Base-by-base conservation (phyloP, 176 grass and related monocot genomes). In the Avena sativa region DNA sequence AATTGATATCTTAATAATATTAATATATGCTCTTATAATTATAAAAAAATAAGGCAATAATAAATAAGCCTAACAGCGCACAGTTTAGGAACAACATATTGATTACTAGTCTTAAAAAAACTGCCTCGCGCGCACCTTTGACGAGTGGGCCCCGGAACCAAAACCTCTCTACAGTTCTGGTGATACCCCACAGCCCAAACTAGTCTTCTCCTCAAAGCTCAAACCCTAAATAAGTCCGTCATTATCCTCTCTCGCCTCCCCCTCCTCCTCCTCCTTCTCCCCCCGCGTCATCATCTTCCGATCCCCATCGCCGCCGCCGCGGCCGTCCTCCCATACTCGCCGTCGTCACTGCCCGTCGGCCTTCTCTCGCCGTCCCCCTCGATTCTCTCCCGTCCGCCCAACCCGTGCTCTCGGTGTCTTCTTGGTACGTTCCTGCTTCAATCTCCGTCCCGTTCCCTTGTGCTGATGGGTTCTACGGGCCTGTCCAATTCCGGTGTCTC, bases 371-470 rank as follows among this genome's bases (percentile, higher is more conserved):
- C 16, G 43, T 28, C 16, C 16, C 46, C 79, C 9, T 81, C 43
- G 52, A 78, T 78, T 58, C 14, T 4, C 60, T 50, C 43, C 59
- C 25, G 25, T 78, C 52, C 26, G 74, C 14, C 72, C 21, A 75
- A 75, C 48, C 58, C 78, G 78, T 32, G 23, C 61, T 65, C 60
- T 25, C 60, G 21, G 30, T 12, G 7, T 79, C 47, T 49, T 65
- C 28, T 64, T 65, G 26, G 63, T 82, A 82, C 63, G 62, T 69
- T 51, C 63, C 20, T 51, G 60, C 30, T 82, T 53, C 47, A 50
- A 69, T 81, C 79, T 17, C 25, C 62, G 14, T 10, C 58, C 13
- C n/a, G 23, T 43, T 64, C 75, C 44, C 16, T 4, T 19, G 14
- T 30, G 74, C 74, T 32, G 8, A 32, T 76, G 73, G 23, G 8